Evolutionary conservation across 139 green algal genomes (phyloP), one percentile per base, ranked within the genome.

Genomic region (Chlamydomonas schloesseri): DNA sequence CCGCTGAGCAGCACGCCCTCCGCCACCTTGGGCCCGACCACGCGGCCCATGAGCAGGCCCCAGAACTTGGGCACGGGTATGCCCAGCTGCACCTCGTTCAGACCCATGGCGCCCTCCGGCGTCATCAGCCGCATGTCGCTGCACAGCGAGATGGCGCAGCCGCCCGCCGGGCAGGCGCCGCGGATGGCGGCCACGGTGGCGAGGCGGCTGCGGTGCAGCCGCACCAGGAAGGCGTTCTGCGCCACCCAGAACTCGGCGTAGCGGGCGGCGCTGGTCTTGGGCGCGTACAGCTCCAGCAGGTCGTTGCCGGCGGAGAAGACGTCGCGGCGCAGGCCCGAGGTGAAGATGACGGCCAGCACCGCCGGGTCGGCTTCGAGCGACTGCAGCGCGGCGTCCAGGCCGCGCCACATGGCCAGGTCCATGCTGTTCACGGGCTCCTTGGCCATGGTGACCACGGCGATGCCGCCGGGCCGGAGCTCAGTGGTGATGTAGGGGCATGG

Each of bases 11-110:
- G 88, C 62, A 97, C 80, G 57, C 88, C 84, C 65, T 96, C 92
- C 0, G 95, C 92, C 9, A 78, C 58, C 34, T 92, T 91, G 31
- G 78, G 42, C 0, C 94, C 94, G 42, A 96, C 88, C 31, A 94
- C 55, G 1, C 88, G 89, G 4, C 29, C 82, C 94, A 99, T 97
- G 14, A 97, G 90, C 17, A 87, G 23, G 20, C 71, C 93, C 96
- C 96, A 98, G 71, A 93, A 97, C 86, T 95, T 95, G 5, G 97
- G 97, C 24, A 99, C 97, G 6, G 92, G 83, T 71, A 99, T 98
- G 60, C 97, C 97, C 53, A 88, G 64, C 60, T 84, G 80, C 58
- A 95, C 93, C 85, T 98, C 96, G 84, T 98, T 98, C 55, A 98
- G 81, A 2, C 96, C 96, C 50, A 96, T 94, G 24, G 68, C 68